Evolutionary conservation across 1,284 basidiomycete species (phyloP), one percentile per base, ranked within the genome.

Genomic region (Cryptococcus maquisensis): DNA sequence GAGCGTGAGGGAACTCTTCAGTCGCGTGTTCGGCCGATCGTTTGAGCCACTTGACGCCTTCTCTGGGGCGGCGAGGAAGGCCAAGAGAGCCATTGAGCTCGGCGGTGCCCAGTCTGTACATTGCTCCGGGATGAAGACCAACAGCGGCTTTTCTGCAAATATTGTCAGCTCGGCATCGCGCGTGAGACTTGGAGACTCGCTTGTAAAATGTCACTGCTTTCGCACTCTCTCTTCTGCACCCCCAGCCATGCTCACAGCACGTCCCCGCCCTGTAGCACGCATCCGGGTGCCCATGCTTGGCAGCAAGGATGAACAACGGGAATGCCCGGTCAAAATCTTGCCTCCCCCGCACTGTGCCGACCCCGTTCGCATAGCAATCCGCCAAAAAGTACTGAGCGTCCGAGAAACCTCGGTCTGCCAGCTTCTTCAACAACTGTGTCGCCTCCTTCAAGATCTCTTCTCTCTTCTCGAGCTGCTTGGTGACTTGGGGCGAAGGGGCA

Each of bases 201-300:
- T 78, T 79, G 80, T 89, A 98, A 78, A 94, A 97, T 61, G 90
- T 86, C 43, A 98, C 78, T 0, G 95, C 93, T 73, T 98, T 98
- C 51, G 86, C 86, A 21, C 84, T 85, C 76, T 98, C 96, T 24
- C 91, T 83, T 47, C 94, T 81, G 72, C 93, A 96, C 4, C 95
- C 95, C 95, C 96, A 98, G 21, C 94, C 96, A 70, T 98, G 95
- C 81, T 98, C 96, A 75, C 91, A 96, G 75, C 96, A 98, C 1
- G 93, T 96, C 21, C 93, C 96, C 0, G 94, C 90, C 47, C 95
- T 88, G 77, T 95, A 98, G 21, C 90, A 85, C 8, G 93, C 94
- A 68, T 98, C 94, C 1, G 92, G 87, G 73, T 98, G 95, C n/a
- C 92, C 90, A 70, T 98, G 96, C 77, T 98, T 98, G 43, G 94